Percentiles rank a stretch among this genome's conserved stretches.
Evolutionary conservation across 2,329 filamentous ascomycete species (phyloP).

Genomic region (Colletotrichum cuscutae): DNA sequence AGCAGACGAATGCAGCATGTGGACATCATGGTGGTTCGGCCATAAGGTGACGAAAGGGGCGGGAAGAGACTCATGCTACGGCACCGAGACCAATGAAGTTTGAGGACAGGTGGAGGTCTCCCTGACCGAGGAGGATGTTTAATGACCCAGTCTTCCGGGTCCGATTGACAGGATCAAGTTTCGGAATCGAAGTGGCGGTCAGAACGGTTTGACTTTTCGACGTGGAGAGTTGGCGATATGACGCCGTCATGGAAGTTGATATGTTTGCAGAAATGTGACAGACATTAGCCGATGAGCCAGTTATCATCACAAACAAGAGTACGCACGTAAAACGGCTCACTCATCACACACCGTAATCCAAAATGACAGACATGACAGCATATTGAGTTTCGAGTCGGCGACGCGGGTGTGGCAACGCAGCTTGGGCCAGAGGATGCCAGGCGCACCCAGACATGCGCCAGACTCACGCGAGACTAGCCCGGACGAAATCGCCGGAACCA

Average conservation of each 20-base stretch:
- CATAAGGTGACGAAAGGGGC: neutral
- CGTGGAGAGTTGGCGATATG: neutral
- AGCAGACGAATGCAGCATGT: neutral
- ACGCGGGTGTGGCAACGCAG: conserved; percentile 9
- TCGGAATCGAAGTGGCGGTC: conserved; percentile 17
- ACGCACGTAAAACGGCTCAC: neutral
- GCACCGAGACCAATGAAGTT: neutral
- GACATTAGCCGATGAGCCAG: neutral
- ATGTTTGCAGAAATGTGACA: conserved; percentile 11
- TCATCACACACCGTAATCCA: neutral
- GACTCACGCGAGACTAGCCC: neutral
- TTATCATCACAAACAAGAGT: neutral
- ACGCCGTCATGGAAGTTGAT: neutral
- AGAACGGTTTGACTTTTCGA: neutral
- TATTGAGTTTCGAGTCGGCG: neutral
- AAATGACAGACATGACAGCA: neutral
- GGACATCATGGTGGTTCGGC: neutral
- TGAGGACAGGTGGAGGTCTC: neutral
- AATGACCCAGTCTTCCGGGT: neutral
- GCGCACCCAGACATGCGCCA: neutral
- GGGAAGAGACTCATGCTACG: neutral
- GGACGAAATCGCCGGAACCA: conserved; percentile 6
- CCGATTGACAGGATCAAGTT: neutral
- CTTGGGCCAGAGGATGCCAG: neutral
- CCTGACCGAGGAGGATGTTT: neutral